Base-by-base conservation (phyloP, 805 yeast genomes). In the Metschnikowia bowlesiae region DNA sequence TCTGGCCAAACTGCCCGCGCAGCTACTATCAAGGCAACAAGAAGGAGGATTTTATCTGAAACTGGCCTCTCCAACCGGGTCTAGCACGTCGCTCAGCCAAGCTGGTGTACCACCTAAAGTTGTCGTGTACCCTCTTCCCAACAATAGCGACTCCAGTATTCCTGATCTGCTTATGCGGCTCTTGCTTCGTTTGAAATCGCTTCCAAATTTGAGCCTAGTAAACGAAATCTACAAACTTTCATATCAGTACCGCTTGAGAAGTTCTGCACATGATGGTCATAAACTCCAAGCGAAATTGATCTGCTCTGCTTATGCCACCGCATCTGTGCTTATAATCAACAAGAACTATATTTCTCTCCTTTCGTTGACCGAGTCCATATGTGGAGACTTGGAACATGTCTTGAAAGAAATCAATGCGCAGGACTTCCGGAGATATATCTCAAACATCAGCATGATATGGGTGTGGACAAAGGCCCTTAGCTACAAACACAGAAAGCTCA, bases 181-280 rank as follows among this genome's bases (percentile, higher is more conserved):
- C 22, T 49, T 79, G 28, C 63, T 74, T 32, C 62, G 79, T 47
- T 62, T 79, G 46, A 76, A 71, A 50, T 67, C 75, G 31, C 67
- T 73, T 1, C 74, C 80, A 6, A 75, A 70, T 49, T 47, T 76
- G 51, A 57, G 63, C 29, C 56, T 76, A 22, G 66, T 78, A 22
- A 76, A 75, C 49, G 79, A 73, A 42, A 59, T 71, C 37, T 79
- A 75, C 61, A 71, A 69, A 49, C 63, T 77, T 31, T 63, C 75
- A 39, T 68, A 75, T 49, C 76, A 70, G 50, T 47, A 65, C 18
- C 49, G 76, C 39, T 65, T 36, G 37, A 72, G 44, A 51, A 36
- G 39, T 11, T 4, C 6, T 16, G 29, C 39, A 26, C 8, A 14
- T 1, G 35, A 16, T 9, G 68, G 46, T 56, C 53, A 40, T 18